Percentiles rank a stretch among this genome's conserved stretches.
phyloP scores from a whole-genome alignment of 192 early-diverging fungal species.

The Coemansia sp. region DNA sequence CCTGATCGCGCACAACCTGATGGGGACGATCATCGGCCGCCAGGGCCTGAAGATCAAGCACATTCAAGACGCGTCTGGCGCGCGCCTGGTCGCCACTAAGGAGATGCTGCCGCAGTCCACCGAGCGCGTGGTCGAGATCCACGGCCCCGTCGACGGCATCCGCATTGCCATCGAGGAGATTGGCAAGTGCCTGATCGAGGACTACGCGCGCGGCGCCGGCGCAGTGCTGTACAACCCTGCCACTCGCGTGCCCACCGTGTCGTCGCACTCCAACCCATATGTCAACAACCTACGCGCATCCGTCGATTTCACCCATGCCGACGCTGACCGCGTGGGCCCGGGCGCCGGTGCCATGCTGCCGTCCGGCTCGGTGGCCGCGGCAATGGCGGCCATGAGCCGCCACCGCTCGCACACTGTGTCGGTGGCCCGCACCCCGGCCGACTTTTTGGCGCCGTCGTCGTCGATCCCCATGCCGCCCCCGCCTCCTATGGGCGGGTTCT shows the following conservation, averaged over 20 bases:
- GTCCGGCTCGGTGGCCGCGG: conserved; percentile 13
- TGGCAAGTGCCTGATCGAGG: conserved; percentile 77
- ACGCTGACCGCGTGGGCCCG: conserved; percentile 22
- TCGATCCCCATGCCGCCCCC: conserved; percentile 46
- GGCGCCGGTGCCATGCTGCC: conserved; percentile 4
- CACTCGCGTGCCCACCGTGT: conserved; percentile 48
- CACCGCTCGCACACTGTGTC: conserved; percentile 51
- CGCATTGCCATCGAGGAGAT: conserved; percentile 79
- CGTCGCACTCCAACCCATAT: conserved; percentile 47
- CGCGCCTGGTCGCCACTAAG: conserved; percentile 80
- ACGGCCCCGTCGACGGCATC: conserved; percentile 79
- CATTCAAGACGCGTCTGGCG: conserved; percentile 86
- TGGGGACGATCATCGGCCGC: conserved; percentile 93
- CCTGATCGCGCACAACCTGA: conserved; percentile 83
- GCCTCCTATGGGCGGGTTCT: conserved; percentile 15
- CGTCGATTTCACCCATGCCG: conserved; percentile 37
- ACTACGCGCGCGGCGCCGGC: conserved; percentile 76
- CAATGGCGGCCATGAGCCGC: conserved; percentile 35
- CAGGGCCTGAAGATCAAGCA: conserved; percentile 91
- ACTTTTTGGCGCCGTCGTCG: conserved; percentile 37
- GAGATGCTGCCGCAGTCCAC: conserved; percentile 90
- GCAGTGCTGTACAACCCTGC: conserved; percentile 82
- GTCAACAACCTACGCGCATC: conserved; percentile 45
- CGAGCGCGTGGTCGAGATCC: conserved; percentile 85
- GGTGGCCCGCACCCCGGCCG: conserved; percentile 25